These are phyloP conservation scores for Penicillium hordei DNA, from an alignment of 2,329 filamentous ascomycete species.

Conservation along the genomic window DNA sequence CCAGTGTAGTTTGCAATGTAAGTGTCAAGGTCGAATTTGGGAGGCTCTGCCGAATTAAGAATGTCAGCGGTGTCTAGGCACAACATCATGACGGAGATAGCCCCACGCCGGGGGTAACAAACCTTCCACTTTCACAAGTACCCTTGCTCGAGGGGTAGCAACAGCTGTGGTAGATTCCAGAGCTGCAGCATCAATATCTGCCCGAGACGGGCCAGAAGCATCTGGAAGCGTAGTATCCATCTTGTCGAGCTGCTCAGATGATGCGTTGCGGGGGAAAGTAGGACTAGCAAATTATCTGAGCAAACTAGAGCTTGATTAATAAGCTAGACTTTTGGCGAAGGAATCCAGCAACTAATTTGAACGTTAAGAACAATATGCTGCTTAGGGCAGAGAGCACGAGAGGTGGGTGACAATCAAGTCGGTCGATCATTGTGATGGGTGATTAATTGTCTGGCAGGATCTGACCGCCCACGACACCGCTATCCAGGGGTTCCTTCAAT, in stretches of 20 bases:
- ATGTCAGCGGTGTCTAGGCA: neutral
- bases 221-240: conserved; percentile 33
- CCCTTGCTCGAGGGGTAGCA: neutral
- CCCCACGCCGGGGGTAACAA: conserved; percentile 15
- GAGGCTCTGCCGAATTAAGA: conserved; percentile 57
- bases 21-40: conserved; percentile 86
- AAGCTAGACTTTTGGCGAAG: neutral
- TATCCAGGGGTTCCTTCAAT: neutral
- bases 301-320: neutral
- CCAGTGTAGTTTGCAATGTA: conserved; percentile 89
- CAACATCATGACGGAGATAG: conserved; percentile 2
- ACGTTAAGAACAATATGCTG: conserved; percentile 1
- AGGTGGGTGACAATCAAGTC: neutral
- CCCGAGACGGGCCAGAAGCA: conserved; percentile 25
- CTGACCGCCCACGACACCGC: conserved; percentile 16
- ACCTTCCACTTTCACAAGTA: conserved; percentile 34
- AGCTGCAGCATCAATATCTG: conserved; percentile 3
- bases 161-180: conserved; percentile 3
- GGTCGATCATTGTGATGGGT: conserved; percentile 14
- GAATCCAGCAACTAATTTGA: neutral
- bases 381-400: neutral
- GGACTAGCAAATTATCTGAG: neutral
- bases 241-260: conserved; percentile 1
- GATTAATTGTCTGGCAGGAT: conserved; percentile 12
- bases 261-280: neutral